Evolutionary conservation across 805 yeast genomes (phyloP), one percentile per base, ranked within the genome.

Genomic region (Dipodascus albidus): DNA sequence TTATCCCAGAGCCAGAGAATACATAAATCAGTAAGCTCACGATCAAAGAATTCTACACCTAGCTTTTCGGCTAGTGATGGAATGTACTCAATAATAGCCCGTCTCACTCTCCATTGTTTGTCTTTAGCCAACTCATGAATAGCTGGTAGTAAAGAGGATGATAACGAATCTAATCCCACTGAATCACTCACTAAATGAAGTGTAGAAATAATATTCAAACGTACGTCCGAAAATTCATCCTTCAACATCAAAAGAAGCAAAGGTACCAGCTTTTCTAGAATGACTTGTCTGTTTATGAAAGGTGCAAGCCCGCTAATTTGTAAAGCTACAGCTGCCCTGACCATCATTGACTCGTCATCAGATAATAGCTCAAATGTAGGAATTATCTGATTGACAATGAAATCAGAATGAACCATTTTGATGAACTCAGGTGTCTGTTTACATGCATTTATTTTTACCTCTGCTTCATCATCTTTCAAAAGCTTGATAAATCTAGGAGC

Each of bases 1-100:
- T 90, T 86, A 71, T 93, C 99, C 96, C 97, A 90, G 59, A 93
- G 75, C 98, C 99, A 93, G n/a, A 90, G 85, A 79, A 93, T 79
- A 64, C 96, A 93, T 60, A 93, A 75, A 51, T 85, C 82, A 58
- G 95, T 89, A 59, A 93, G 75, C 63, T 90, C 96, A 66, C 87
- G 86, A 68, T 93, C 93, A 70, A 93, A 93, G 64, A 91, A 89
- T 24, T 87, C 82, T 52, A 86, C 90, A 23, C 99, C 99, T 55
- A 93, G 75, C 71, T 93, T 98, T 62, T 86, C 85, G 4, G 98
- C 97, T 59, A 93, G 75, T 57, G 91, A 76, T 27, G 99, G 99
- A 60, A 90, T 88, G 71, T 93, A 93, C 67, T 93, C 96, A 64
- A 93, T 93, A 57, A 93, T 93, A 9, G 98, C 98, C 66, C 93